Evolutionary conservation across 2,329 filamentous ascomycete species (phyloP).

Genomic region (Hypoxylon sp.): DNA sequence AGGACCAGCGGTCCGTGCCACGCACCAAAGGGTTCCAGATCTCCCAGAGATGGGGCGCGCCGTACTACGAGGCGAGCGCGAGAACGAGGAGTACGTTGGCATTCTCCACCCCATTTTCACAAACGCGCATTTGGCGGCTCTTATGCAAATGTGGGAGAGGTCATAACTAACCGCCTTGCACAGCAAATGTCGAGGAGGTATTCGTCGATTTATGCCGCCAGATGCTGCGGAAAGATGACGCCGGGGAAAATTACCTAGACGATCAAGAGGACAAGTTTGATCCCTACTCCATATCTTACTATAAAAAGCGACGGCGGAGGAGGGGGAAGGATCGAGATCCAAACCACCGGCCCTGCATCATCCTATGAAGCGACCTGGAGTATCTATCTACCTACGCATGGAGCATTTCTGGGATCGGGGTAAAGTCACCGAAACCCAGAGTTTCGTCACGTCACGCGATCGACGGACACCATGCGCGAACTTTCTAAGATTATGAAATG

Average conservation of each 20-base stretch:
- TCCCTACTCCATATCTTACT: constrained; percentile 48
- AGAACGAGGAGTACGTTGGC: constrained; percentile 72
- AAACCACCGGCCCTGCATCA: constrained; percentile 56
- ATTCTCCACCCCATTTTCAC: constrained; percentile 13
- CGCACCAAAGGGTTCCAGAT: constrained; percentile 84
- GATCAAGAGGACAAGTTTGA: constrained; percentile 60
- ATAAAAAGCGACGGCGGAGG: constrained; percentile 51
- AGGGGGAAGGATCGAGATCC: constrained; percentile 46
- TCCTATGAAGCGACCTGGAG: constrained; percentile 52
- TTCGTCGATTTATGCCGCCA: constrained; percentile 87
- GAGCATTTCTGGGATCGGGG: not conserved
- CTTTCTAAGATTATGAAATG: constrained; percentile 6
- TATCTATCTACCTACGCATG: not conserved
- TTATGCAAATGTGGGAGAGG: constrained; percentile 8
- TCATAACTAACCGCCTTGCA: constrained; percentile 11
- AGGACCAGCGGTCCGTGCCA: constrained; percentile 84
- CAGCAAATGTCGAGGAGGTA: constrained; percentile 88
- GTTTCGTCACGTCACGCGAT: constrained; percentile 3
- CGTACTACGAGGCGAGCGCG: constrained; percentile 92
- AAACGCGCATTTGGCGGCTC: constrained; percentile 17
- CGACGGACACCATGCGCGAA: not conserved
- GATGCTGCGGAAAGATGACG: constrained; percentile 80
- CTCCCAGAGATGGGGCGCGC: constrained; percentile 88
- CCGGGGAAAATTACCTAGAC: constrained; percentile 54
- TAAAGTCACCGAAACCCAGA: not conserved